Evolutionary conservation across 805 yeast species (phyloP), one percentile per base, ranked within the genome.

Genomic region (Helenozyma rhizophorensis): DNA sequence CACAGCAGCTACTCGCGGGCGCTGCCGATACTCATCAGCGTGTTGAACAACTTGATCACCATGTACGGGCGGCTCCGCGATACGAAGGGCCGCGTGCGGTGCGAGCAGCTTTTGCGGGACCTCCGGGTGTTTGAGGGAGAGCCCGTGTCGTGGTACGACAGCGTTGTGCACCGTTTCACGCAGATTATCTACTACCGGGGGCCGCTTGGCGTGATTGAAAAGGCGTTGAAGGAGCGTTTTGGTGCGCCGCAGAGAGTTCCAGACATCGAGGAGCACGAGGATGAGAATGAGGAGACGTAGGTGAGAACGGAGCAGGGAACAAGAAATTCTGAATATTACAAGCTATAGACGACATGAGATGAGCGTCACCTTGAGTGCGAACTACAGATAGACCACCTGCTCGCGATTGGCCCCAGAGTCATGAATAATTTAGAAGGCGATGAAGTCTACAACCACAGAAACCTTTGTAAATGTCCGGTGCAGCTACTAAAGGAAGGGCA

Each of bases 201-300:
- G 1, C 72, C 72, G 1, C 47, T 66, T 27, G 72, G 70, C 4
- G 50, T 66, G 14, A 41, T 66, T 14, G 69, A 62, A 33, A 66
- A 64, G 42, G 64, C 60, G 2, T 42, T 66, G 23, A 40, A 46
- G 5, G 72, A 66, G 39, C 46, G 72, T 26, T 56, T 61, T 32
- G 70, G 70, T 0, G 53, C 51, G 5, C 57, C 65, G 1, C 47
- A 49, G 28, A 43, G 55, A 21, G 36, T 64, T 4, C 61, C 58
- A 9, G 65, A 62, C 25, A 46, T 66, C 10, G 70, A 65, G 43
- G 67, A 65, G 47, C 56, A 55, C 39, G 72, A 66, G 42, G 60
- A 54, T 3, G 70, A 66, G 43, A 70, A 66, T 36, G 55, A 42
- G 18, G 68, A 62, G 37, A 25, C 12, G 7, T 30, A 17, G 24